Evolutionary conservation across 495 filamentous ascomycete species (phyloP).

Genomic region (Geopyxis carbonaria): DNA sequence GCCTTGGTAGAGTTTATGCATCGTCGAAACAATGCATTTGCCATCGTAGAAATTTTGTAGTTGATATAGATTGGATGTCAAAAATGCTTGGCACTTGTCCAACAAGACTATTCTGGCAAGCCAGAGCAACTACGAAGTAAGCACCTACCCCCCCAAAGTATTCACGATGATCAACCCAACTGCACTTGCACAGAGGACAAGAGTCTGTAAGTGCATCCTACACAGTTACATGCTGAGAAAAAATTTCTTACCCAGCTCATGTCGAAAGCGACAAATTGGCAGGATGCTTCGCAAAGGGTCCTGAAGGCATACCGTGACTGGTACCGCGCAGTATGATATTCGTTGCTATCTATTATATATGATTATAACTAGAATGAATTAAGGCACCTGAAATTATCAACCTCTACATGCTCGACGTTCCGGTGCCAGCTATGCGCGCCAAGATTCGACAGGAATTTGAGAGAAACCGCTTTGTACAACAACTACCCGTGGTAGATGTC

Average conservation of each 20-base stretch:
- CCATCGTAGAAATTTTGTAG: no score
- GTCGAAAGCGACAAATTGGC: constrained; percentile 70
- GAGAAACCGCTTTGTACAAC: constrained; percentile 79
- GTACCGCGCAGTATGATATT: constrained; percentile 66
- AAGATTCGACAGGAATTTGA: constrained; percentile 97
- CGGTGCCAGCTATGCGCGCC: constrained; percentile 73
- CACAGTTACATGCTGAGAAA: constrained; percentile 1
- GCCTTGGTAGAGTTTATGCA: background rate
- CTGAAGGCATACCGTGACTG: constrained; percentile 79
- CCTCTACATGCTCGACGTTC: constrained; percentile 84
- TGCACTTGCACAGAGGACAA: constrained; percentile 74
- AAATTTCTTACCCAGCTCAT: no score
- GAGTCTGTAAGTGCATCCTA: constrained; percentile 53
- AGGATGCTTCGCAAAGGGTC: constrained; percentile 66
- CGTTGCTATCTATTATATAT: background rate
- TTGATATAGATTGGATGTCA: background rate
- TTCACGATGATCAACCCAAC: constrained; percentile 75
- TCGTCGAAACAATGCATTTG: no score
- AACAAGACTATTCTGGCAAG: background rate
- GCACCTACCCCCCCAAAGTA: background rate
- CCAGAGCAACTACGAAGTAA: constrained; percentile 8
- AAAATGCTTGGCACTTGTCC: background rate
- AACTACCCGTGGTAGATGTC: constrained; percentile 73
- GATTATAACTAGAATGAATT: background rate
- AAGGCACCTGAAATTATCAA: constrained; percentile 90